These are phyloP conservation scores for Arachis monticola DNA, from an alignment of 331 rosid species.

Conservation along the genomic window DNA sequence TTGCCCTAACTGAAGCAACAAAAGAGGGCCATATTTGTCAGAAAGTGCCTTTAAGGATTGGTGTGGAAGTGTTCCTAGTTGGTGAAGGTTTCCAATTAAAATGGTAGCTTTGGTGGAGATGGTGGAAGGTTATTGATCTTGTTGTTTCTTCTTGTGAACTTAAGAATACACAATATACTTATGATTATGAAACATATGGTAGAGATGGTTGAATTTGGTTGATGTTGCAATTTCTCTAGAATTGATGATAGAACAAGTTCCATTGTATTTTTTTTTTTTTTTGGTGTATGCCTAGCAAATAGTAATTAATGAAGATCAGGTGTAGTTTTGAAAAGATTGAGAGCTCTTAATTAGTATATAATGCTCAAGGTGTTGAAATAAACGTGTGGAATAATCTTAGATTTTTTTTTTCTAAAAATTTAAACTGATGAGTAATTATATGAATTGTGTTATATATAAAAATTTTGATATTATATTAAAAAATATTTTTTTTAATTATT, in stretches of 20 bases:
- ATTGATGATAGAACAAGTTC: background rate
- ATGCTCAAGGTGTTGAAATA: too few species aligned
- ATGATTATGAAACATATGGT: background rate
- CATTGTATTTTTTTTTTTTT: background rate
- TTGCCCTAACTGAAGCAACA: slow-evolving; percentile 44
- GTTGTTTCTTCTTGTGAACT: slow-evolving; percentile 1
- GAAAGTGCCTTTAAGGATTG: slow-evolving; percentile 33
- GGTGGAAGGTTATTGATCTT: slow-evolving; percentile 43
- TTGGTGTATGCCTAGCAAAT: background rate
- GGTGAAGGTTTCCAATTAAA: slow-evolving; percentile 52
- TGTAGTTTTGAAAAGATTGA: too few species aligned
- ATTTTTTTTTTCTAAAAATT: too few species aligned
- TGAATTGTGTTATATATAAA: too few species aligned
- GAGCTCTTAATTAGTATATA: too few species aligned
- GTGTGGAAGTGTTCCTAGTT: slow-evolving; percentile 42
- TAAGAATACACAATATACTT: background rate
- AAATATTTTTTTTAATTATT: too few species aligned
- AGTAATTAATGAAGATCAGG: too few species aligned
- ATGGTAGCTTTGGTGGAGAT: slow-evolving; percentile 48
- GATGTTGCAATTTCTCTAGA: background rate
- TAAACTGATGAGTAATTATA: too few species aligned
- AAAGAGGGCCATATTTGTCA: slow-evolving; percentile 45
- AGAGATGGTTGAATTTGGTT: background rate
- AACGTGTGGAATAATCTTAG: too few species aligned
- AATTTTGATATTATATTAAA: too few species aligned